These are phyloP conservation scores for Plectosphaerella cucumerina DNA, from an alignment of 2,329 filamentous ascomycete species.

Conservation along the genomic window DNA sequence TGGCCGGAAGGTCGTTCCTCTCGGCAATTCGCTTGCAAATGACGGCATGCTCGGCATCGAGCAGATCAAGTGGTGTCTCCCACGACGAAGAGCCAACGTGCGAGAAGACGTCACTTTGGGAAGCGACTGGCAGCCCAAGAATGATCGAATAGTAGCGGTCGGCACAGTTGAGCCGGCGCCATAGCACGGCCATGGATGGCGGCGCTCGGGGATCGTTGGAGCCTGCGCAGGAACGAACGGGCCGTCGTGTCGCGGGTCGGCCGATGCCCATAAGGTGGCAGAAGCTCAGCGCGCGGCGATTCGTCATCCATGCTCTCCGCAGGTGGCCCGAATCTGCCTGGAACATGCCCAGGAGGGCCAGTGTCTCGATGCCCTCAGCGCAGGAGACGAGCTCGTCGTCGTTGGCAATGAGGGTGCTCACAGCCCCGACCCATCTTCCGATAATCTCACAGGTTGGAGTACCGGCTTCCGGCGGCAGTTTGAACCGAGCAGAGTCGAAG, in stretches of 20 bases:
- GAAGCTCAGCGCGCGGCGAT: slow-evolving; percentile 44
- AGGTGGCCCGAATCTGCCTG: slow-evolving; percentile 49
- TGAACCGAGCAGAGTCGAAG: slow-evolving; percentile 14
- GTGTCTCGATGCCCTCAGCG: slow-evolving; percentile 47
- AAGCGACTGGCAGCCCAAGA: slow-evolving; percentile 42
- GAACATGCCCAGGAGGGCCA: slow-evolving; percentile 42
- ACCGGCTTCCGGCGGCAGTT: slow-evolving; percentile 10
- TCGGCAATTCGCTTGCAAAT: slow-evolving; percentile 40
- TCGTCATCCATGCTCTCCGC: slow-evolving; percentile 47
- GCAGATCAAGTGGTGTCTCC: slow-evolving; percentile 31
- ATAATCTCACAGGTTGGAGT: slow-evolving; percentile 10
- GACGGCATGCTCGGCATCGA: slow-evolving; percentile 39
- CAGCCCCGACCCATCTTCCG: slow-evolving; percentile 24
- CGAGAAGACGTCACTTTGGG: slow-evolving; percentile 32
- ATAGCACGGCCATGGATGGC: slow-evolving; percentile 23
- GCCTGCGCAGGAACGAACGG: neutral
- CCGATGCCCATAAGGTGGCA: slow-evolving; percentile 45
- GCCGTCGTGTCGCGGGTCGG: slow-evolving; percentile 1
- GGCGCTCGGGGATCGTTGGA: neutral
- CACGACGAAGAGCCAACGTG: slow-evolving; percentile 18
- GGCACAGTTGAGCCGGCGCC: slow-evolving; percentile 42
- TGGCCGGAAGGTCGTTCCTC: slow-evolving; percentile 27
- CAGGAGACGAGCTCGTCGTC: slow-evolving; percentile 47
- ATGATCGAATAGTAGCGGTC: slow-evolving; percentile 48
- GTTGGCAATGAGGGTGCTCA: slow-evolving; percentile 36